Evolutionary conservation across 2,329 filamentous ascomycete genomes (phyloP).

Genomic region (Annulohypoxylon truncatum): DNA sequence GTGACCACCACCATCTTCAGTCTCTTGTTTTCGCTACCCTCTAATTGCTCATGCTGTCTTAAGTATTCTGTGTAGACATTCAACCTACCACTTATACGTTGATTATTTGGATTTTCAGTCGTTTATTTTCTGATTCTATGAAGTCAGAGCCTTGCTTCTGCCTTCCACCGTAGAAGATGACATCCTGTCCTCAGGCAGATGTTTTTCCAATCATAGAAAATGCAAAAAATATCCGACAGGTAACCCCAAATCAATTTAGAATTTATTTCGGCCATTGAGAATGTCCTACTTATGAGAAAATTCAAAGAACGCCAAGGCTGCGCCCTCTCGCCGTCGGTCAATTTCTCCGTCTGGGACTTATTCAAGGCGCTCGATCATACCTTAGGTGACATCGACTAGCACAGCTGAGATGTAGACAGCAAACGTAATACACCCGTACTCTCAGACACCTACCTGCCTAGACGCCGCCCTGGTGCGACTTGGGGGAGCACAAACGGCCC

Average conservation of each 20-base stretch:
- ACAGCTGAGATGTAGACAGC: background rate
- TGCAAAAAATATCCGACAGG: slow-evolving; percentile 5
- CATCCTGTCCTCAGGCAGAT: background rate
- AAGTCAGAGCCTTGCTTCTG: background rate
- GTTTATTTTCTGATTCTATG: background rate
- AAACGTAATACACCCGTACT: background rate
- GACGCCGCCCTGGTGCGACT: slow-evolving; percentile 3
- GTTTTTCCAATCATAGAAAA: slow-evolving; percentile 1
- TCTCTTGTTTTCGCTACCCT: background rate
- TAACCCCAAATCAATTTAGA: background rate
- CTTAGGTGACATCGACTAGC: no score
- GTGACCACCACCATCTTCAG: background rate
- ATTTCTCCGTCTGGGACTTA: background rate
- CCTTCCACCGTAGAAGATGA: background rate
- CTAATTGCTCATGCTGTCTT: background rate
- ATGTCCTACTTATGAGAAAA: slow-evolving; percentile 17
- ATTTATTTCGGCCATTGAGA: slow-evolving; percentile 28
- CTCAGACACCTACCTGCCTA: background rate
- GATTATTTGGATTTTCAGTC: no score
- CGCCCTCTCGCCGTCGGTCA: slow-evolving; percentile 1
- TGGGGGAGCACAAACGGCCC: slow-evolving; percentile 4
- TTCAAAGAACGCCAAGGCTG: slow-evolving; percentile 14
- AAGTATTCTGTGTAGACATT: no score
- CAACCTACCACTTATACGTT: no score
- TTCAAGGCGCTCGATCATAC: background rate